These are phyloP conservation scores for Aspergillus hancockii DNA, from an alignment of 495 filamentous ascomycete species.

Conservation along the genomic window DNA sequence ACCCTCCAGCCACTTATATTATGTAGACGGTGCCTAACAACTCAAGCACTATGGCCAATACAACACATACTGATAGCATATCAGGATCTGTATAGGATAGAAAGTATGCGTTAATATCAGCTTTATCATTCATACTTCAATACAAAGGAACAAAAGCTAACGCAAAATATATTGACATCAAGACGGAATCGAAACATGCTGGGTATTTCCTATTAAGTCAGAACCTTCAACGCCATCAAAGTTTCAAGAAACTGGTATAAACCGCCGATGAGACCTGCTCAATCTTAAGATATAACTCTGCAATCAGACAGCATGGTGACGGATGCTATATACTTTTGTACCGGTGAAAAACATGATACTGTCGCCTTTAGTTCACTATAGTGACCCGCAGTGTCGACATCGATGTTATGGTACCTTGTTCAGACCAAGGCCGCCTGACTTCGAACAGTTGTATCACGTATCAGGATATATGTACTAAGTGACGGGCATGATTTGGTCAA, in stretches of 20 bases:
- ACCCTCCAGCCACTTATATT: too few relatives aligned
- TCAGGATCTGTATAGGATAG: background rate
- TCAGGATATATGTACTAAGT: too few relatives aligned
- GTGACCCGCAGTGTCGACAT: too few relatives aligned
- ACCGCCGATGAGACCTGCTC: slow-evolving; percentile 13
- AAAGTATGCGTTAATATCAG: too few relatives aligned
- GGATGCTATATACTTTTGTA: too few relatives aligned
- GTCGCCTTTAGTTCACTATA: too few relatives aligned
- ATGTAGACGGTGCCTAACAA: background rate
- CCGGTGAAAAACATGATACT: too few relatives aligned
- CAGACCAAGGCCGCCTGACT: too few relatives aligned
- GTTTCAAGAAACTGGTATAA: background rate
- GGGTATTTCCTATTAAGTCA: slow-evolving; percentile 8
- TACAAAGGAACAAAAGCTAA: background rate
- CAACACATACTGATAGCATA: background rate
- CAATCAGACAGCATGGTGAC: too few relatives aligned
- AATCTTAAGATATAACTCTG: background rate
- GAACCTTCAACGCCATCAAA: slow-evolving; percentile 13
- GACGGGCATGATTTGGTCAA: background rate
- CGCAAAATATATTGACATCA: background rate
- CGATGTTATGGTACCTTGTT: too few relatives aligned
- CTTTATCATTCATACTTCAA: background rate
- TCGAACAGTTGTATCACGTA: too few relatives aligned
- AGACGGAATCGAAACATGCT: slow-evolving; percentile 1
- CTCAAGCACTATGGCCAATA: background rate